Percentiles rank a stretch among this genome's conserved stretches.
Conservation (phyloP, 192 early-diverging fungal genomes). For the Mortierella antarctica region DNA sequence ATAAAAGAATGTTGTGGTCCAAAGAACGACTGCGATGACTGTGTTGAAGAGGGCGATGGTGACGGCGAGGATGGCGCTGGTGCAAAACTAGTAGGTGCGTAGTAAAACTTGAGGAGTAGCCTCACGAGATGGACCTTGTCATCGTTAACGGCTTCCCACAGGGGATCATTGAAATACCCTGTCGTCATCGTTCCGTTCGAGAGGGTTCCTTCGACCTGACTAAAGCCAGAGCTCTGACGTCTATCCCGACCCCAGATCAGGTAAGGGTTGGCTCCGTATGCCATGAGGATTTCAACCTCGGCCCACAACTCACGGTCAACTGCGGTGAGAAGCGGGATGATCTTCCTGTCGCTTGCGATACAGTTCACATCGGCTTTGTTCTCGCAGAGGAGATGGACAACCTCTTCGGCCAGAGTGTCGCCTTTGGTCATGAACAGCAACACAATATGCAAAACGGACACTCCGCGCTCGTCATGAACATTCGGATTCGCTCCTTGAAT, state of each 20-base stretch:
- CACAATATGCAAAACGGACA: constrained; percentile 41
- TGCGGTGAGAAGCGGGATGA: constrained; percentile 38
- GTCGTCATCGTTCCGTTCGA: constrained; percentile 13
- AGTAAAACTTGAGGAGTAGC: constrained; percentile 48
- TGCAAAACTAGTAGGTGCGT: constrained; percentile 47
- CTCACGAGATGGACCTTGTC: constrained; percentile 50
- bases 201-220: constrained; percentile 1
- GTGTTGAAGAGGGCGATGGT: constrained; percentile 47
- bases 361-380: constrained; percentile 51
- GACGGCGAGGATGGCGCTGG: constrained; percentile 39
- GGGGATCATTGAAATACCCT: constrained; percentile 38
- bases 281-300: constrained; percentile 53
- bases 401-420: constrained; percentile 47
- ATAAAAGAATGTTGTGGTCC: constrained; percentile 38
- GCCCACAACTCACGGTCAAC: constrained; percentile 51
- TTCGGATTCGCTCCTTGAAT: constrained; percentile 49
- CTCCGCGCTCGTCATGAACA: constrained; percentile 46
- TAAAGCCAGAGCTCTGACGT: constrained; percentile 22
- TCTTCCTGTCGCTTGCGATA: constrained; percentile 43
- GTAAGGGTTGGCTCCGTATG: constrained; percentile 51
- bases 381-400: constrained; percentile 47
- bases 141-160: constrained; percentile 51
- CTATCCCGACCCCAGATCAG: constrained; percentile 47
- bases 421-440: constrained; percentile 49
- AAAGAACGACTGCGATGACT: constrained; percentile 52